Evolutionary conservation across 306 rosid species (phyloP), one percentile per base, ranked within the genome.

Genomic region (Prunus campanulata): DNA sequence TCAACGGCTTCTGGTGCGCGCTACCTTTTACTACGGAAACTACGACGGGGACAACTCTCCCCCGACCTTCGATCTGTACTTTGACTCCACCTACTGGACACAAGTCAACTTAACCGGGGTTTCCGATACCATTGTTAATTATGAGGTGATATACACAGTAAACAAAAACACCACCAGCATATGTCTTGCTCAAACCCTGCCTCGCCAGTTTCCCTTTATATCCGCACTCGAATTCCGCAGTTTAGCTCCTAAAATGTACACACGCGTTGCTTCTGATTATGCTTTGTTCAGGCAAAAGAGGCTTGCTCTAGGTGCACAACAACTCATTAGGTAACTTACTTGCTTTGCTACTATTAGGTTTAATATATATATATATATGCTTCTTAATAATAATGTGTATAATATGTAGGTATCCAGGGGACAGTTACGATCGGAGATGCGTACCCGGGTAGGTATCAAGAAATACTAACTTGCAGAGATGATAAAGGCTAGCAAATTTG

Each of bases 191-290:
- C 89, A 76, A 85, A 80, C 81, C 57, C 63, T 47, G 49, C 67
- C 88, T 54, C 42, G 76, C 1, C 75, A 85, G n/a, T 0, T 80
- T 51, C 91, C 91, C 9, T 85, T 87, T 65, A 80, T 87, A 76
- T 74, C 87, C 29, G 35, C 87, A 18, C 80, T 87, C 42, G 91
- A 83, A 81, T 16, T 87, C 18, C 70, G 89, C 2, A 85, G 86
- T 79, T 80, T 85, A 77, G 87, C 77, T 51, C 66, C 82, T 52
- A 55, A 60, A 24, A 78, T 87, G 87, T 87, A 87, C 64, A 66
- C 29, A 27, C 86, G 62, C 54, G 27, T 76, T 70, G 86, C 56
- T 70, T 14, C 81, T 0, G 71, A 66, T 52, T 42, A 66, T 70
- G 81, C 87, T 20, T 44, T 85, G 75, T 12, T 78, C 55, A 13